Conservation (phyloP, 257 asterid genomes). For the Lycium barbarum region DNA sequence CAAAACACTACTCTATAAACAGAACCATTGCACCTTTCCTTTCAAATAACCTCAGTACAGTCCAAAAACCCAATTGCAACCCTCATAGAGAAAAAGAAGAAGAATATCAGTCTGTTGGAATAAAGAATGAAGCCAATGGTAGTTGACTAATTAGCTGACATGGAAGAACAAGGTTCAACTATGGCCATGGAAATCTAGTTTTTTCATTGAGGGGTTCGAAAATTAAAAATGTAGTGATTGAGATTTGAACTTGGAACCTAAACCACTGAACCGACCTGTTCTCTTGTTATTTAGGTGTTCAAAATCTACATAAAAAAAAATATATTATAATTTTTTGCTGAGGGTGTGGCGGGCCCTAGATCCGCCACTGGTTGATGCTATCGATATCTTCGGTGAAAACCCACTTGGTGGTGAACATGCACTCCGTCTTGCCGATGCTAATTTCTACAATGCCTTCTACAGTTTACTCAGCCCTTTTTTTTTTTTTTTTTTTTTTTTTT, state of each 20-base stretch:
- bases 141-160: constrained; percentile 40
- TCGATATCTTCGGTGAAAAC: constrained; percentile 48
- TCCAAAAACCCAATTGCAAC: background rate
- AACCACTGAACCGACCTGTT: no score
- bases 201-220: no score
- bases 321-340: no score
- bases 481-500: background rate
- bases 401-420: constrained; percentile 39
- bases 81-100: no score
- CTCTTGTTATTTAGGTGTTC: no score
- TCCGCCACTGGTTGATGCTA: constrained; percentile 49
- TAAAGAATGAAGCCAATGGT: constrained; percentile 45
- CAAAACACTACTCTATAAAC: no score
- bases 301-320: no score
- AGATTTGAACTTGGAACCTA: no score
- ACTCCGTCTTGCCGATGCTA: constrained; percentile 54
- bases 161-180: constrained; percentile 47
- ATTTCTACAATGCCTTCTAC: constrained; percentile 46
- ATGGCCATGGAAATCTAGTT: constrained; percentile 47
- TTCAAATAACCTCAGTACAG: background rate
- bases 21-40: background rate
- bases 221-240: no score
- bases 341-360: no score
- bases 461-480: background rate
- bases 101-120: no score